Evolutionary conservation across 2,329 filamentous ascomycete genomes (phyloP).

Genomic region (Dothistroma pini): DNA sequence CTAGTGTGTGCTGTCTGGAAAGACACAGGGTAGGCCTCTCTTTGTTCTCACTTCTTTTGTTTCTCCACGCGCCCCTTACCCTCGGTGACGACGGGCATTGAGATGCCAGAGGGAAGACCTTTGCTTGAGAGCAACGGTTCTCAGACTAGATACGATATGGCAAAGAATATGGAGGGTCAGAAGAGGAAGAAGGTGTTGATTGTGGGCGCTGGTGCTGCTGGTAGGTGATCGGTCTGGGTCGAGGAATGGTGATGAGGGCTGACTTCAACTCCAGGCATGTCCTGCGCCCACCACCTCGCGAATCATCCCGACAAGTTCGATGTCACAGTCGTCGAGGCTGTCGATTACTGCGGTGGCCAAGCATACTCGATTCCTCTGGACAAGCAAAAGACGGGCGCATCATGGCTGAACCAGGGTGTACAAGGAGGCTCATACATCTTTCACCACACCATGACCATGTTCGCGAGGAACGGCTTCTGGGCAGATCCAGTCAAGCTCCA

Average conservation of each 20-base stretch:
- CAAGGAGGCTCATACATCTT: constrained; percentile 64
- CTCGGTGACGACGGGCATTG: constrained; percentile 1
- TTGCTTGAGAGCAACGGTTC: constrained; percentile 30
- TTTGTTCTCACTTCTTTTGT: constrained; percentile 1
- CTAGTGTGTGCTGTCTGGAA: background rate
- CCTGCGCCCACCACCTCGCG: constrained; percentile 63
- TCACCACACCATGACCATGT: constrained; percentile 65
- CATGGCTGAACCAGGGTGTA: constrained; percentile 60
- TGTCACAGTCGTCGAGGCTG: constrained; percentile 60
- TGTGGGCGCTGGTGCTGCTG: constrained; percentile 61
- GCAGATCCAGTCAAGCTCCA: constrained; percentile 58
- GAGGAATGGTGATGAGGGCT: constrained; percentile 4
- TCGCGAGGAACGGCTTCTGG: constrained; percentile 54
- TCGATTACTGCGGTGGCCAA: constrained; percentile 58
- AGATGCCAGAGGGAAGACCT: constrained; percentile 28
- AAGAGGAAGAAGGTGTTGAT: constrained; percentile 51
- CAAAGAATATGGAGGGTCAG: constrained; percentile 35
- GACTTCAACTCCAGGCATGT: constrained; percentile 46
- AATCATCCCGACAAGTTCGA: constrained; percentile 64
- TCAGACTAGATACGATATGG: constrained; percentile 37
- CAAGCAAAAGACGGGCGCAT: constrained; percentile 54
- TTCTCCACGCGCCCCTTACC: background rate
- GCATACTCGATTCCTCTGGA: constrained; percentile 57
- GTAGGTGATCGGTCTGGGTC: constrained; percentile 41
- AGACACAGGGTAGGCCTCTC: background rate